Percentiles rank a stretch among this genome's conserved stretches.
Evolutionary conservation across 148 eudicot species (phyloP).

Genomic region (Arbutus unedo): DNA sequence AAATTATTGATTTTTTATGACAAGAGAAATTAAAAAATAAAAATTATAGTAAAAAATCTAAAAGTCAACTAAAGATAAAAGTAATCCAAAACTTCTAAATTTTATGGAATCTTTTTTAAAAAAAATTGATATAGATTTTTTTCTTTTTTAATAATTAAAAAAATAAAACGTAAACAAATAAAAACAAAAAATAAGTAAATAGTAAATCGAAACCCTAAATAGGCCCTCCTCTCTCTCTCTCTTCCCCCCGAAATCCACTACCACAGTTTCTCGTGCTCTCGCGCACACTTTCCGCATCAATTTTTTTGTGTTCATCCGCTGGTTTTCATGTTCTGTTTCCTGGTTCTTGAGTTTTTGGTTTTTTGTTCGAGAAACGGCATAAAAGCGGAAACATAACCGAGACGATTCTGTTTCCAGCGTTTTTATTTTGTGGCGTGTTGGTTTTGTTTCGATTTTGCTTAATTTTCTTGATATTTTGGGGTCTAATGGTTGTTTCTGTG

Average conservation of each 20-base stretch:
- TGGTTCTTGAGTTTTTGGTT: neutral
- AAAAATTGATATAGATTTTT: no score
- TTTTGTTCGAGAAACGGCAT: neutral
- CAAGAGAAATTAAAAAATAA: no score
- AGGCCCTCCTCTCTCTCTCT: conserved; percentile 5
- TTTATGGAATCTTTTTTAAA: no score
- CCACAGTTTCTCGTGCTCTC: no score
- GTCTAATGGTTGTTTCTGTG: conserved; percentile 30
- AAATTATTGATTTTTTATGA: no score
- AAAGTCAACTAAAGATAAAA: no score
- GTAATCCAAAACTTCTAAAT: no score
- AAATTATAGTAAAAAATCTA: no score
- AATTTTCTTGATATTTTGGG: neutral
- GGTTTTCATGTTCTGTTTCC: neutral
- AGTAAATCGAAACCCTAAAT: neutral
- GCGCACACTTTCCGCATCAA: neutral
- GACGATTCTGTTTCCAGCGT: neutral
- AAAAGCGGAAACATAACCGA: neutral
- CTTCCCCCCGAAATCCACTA: neutral
- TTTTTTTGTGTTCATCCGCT: neutral
- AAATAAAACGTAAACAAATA: no score
- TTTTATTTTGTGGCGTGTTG: neutral
- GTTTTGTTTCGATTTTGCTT: conserved; percentile 1
- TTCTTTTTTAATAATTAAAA: no score
- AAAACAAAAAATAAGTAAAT: neutral